These are phyloP conservation scores for Penicillium polonicum DNA, from an alignment of 2,329 filamentous ascomycete genomes.

Conservation along the genomic window DNA sequence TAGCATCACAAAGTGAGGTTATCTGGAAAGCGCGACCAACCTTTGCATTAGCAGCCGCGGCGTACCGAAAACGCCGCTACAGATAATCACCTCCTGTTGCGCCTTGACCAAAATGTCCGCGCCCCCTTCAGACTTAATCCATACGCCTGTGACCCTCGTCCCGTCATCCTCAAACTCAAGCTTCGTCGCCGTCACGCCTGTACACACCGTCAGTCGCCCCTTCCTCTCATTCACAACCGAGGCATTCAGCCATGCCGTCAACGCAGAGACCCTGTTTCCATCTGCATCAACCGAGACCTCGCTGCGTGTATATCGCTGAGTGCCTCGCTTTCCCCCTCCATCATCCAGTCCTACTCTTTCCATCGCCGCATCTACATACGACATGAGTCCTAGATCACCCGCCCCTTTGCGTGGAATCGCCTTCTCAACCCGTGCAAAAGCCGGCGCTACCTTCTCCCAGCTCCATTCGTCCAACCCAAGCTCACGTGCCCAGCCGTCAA, in stretches of 20 bases:
- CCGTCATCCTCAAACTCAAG: background rate
- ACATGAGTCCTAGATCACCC: background rate
- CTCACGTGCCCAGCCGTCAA: conserved; percentile 3
- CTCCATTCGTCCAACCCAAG: background rate
- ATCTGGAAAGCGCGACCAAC: background rate
- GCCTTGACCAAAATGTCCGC: background rate
- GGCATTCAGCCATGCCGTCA: conserved; percentile 1
- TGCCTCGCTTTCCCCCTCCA: conserved; percentile 1
- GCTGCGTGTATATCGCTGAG: conserved; percentile 1
- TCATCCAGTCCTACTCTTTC: background rate
- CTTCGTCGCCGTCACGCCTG: background rate
- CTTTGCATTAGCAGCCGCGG: conserved; percentile 2
- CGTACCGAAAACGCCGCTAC: conserved; percentile 5
- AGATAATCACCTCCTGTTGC: background rate
- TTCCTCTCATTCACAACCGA: background rate
- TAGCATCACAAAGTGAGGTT: background rate
- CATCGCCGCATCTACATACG: conserved; percentile 1
- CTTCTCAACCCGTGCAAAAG: background rate
- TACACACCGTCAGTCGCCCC: conserved; percentile 1
- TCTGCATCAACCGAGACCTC: conserved; percentile 2
- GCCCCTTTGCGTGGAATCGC: background rate
- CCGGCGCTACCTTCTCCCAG: conserved; percentile 2
- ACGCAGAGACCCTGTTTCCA: background rate
- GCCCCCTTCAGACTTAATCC: background rate
- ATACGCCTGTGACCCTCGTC: background rate